phyloP scores from a whole-genome alignment of 2,329 filamentous ascomycete species.

The Colletotrichum australisinense region DNA sequence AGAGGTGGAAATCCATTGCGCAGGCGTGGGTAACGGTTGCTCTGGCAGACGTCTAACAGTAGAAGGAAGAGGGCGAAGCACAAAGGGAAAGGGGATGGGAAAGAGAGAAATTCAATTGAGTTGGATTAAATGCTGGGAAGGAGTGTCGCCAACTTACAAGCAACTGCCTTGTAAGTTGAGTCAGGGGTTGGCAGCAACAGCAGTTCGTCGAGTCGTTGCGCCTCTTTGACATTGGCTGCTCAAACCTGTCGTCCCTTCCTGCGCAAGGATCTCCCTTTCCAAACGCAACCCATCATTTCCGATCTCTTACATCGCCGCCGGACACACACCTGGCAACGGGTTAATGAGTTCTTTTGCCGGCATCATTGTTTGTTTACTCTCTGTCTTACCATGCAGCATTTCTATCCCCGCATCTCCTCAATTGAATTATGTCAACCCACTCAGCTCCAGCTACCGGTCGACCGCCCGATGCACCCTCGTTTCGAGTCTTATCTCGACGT shows the following conservation, averaged over 20 bases:
- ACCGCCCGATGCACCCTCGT: slow-evolving; percentile 6
- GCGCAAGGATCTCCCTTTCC: slow-evolving; percentile 17
- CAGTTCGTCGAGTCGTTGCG: not conserved
- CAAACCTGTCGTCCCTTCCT: not conserved
- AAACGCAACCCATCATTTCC: not conserved
- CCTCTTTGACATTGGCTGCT: not conserved
- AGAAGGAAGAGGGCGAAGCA: not conserved
- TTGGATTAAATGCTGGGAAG: not conserved
- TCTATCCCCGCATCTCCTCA: not conserved
- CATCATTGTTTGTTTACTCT: slow-evolving; percentile 24
- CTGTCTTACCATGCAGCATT: not conserved
- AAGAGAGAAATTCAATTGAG: not conserved
- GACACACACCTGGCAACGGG: slow-evolving; percentile 8
- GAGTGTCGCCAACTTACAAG: not conserved
- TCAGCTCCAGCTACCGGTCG: slow-evolving; percentile 10
- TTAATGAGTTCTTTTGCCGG: not conserved
- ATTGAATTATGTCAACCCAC: slow-evolving; percentile 12
- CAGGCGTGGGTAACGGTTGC: not conserved
- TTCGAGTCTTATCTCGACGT: not conserved
- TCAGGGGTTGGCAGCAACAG: not conserved
- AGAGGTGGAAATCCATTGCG: not conserved
- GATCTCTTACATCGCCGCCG: not conserved
- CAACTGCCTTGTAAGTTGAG: not conserved
- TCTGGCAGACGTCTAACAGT: not conserved
- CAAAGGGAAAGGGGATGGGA: not conserved